These are phyloP conservation scores for Didymella pinodella DNA, from an alignment of 2,329 filamentous ascomycete species.

Conservation along the genomic window DNA sequence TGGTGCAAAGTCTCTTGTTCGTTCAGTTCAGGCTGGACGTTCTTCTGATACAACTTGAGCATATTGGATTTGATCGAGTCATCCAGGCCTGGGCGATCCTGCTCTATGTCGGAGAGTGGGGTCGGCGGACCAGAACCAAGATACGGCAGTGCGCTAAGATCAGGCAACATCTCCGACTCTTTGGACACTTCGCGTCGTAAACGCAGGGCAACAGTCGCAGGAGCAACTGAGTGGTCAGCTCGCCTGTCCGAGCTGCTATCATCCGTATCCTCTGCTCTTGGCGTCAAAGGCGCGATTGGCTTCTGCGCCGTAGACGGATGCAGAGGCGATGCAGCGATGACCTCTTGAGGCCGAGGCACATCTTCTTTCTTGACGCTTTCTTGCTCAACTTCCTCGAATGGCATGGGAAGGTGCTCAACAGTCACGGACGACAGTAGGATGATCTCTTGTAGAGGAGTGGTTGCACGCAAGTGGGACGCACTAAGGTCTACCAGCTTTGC, in stretches of 20 bases:
- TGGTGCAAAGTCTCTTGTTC: slow-evolving; percentile 41
- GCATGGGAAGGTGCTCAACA: slow-evolving; percentile 38
- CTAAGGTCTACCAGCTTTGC: slow-evolving; percentile 55
- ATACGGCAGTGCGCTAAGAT: slow-evolving; percentile 56
- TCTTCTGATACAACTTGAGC: slow-evolving; percentile 44
- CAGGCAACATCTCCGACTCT: slow-evolving; percentile 51
- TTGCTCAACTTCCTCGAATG: slow-evolving; percentile 24
- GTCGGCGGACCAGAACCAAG: slow-evolving; percentile 55
- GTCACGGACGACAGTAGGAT: slow-evolving; percentile 53
- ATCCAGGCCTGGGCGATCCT: slow-evolving; percentile 49
- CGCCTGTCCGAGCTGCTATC: slow-evolving; percentile 41
- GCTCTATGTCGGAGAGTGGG: slow-evolving; percentile 54
- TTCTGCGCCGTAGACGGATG: slow-evolving; percentile 28
- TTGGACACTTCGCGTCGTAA: slow-evolving; percentile 40
- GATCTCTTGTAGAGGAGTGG: slow-evolving; percentile 55
- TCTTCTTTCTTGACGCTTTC: slow-evolving; percentile 30
- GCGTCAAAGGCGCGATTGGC: slow-evolving; percentile 43
- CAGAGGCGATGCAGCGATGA: slow-evolving; percentile 18
- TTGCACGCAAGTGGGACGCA: slow-evolving; percentile 52
- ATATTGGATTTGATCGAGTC: slow-evolving; percentile 49
- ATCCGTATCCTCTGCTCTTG: slow-evolving; percentile 47
- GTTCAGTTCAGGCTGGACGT: slow-evolving; percentile 41
- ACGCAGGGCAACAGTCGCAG: slow-evolving; percentile 44
- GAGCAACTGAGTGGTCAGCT: slow-evolving; percentile 38
- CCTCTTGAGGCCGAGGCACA: slow-evolving; percentile 28